Evolutionary conservation across 2,329 filamentous ascomycete species (phyloP).

Genomic region (Knufia petricola): DNA sequence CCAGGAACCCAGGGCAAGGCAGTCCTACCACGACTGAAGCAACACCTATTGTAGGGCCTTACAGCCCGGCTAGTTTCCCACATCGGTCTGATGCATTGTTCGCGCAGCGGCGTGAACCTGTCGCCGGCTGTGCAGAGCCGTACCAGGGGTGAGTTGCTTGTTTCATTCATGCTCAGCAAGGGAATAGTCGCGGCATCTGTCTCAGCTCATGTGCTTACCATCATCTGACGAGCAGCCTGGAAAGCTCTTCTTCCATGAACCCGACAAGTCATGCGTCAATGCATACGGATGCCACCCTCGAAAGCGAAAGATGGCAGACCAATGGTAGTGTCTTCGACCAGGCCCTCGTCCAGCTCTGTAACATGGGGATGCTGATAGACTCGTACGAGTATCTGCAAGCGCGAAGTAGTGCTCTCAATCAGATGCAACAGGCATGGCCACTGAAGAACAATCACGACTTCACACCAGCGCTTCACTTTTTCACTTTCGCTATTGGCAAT

Average conservation of each 20-base stretch:
- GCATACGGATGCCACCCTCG: not conserved
- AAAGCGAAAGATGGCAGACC: not conserved
- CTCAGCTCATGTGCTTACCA: not conserved
- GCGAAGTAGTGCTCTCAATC: not conserved
- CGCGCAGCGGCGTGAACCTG: not conserved
- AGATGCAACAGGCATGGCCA: slow-evolving; percentile 1
- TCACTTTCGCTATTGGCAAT: not conserved
- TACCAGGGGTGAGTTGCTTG: not conserved
- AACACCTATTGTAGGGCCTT: not conserved
- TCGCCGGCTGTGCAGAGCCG: not conserved
- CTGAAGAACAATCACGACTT: not conserved
- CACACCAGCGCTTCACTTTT: not conserved
- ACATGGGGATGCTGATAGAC: slow-evolving; percentile 1
- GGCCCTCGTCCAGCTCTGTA: not conserved
- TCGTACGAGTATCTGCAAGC: not conserved
- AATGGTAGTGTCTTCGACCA: not conserved
- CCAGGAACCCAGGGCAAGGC: not conserved
- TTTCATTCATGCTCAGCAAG: not conserved
- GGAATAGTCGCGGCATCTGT: not conserved
- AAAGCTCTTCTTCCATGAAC: not conserved
- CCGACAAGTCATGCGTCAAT: not conserved
- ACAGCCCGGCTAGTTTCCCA: no score
- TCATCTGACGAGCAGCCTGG: not conserved
- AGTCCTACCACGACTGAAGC: not conserved
- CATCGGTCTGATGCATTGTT: not conserved